phyloP scores from a whole-genome alignment of 768 basidiomycete species.

The Agaricus blazei region DNA sequence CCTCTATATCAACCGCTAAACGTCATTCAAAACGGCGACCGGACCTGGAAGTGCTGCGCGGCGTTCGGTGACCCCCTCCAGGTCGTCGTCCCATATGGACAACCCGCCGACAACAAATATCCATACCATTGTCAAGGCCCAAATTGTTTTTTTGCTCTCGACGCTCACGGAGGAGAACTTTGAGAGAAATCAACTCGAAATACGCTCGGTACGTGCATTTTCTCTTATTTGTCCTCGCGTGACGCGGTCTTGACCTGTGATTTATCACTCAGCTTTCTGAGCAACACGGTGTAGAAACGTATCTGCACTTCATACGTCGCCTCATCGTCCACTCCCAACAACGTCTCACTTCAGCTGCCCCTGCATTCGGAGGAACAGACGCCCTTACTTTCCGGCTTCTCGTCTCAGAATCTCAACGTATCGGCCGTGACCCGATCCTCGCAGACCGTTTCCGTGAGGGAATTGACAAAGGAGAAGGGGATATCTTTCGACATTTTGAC shows the following conservation, averaged over 20 bases:
- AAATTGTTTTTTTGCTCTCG: slow-evolving; percentile 95
- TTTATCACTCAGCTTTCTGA: slow-evolving; percentile 71
- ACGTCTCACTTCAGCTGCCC: slow-evolving; percentile 54
- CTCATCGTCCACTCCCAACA: slow-evolving; percentile 86
- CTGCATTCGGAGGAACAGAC: slow-evolving; percentile 69
- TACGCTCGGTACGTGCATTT: slow-evolving; percentile 73
- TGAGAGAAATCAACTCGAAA: slow-evolving; percentile 89
- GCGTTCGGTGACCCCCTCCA: slow-evolving; percentile 72
- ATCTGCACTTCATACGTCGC: slow-evolving; percentile 95
- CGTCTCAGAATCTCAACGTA: slow-evolving; percentile 82
- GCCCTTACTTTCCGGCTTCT: slow-evolving; percentile 80
- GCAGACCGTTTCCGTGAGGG: slow-evolving; percentile 90
- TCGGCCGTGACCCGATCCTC: slow-evolving; percentile 85
- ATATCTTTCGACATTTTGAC: slow-evolving; percentile 80
- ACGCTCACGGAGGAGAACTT: slow-evolving; percentile 97
- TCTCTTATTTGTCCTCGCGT: slow-evolving; percentile 10
- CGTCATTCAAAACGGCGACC: slow-evolving; percentile 64
- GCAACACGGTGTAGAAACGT: slow-evolving; percentile 95
- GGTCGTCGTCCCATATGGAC: slow-evolving; percentile 80
- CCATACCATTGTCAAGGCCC: slow-evolving; percentile 91
- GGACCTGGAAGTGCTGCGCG: slow-evolving; percentile 62
- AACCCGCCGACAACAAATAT: slow-evolving; percentile 81
- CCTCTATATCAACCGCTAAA: slow-evolving; percentile 30
- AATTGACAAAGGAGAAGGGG: slow-evolving; percentile 83
- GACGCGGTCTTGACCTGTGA: slow-evolving; percentile 5